phyloP scores from a whole-genome alignment of 106 monocot species.

The Acorus calamus region DNA sequence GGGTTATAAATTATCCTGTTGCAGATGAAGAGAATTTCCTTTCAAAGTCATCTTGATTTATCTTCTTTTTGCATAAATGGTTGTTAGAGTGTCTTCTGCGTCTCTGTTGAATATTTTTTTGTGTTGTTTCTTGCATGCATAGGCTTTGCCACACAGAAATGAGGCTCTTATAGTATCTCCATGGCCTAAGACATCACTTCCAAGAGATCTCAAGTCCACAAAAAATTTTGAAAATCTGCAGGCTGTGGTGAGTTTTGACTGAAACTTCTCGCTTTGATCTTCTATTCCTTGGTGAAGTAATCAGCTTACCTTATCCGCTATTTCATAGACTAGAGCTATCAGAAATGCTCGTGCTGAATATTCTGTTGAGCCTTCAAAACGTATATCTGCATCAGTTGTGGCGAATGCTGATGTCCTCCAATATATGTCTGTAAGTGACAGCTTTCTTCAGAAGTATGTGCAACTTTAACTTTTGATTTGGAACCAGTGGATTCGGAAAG shows the following conservation, averaged over 20 bases:
- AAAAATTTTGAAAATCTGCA: conserved; percentile 97
- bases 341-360: conserved; percentile 90
- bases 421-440: conserved; percentile 69
- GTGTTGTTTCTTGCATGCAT: conserved; percentile 9
- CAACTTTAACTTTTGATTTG: neutral
- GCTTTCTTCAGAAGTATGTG: too few species aligned
- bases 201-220: conserved; percentile 53
- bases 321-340: conserved; percentile 55
- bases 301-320: neutral
- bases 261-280: neutral
- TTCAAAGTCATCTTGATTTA: too few species aligned
- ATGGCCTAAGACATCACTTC: conserved; percentile 73
- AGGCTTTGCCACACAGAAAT: conserved; percentile 74
- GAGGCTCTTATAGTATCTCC: conserved; percentile 66
- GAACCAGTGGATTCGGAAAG: neutral
- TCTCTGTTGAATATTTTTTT: too few species aligned
- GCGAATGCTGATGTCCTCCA: conserved; percentile 62
- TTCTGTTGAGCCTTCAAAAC: conserved; percentile 95
- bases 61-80: too few species aligned
- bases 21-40: too few species aligned
- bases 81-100: too few species aligned
- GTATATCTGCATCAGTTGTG: conserved; percentile 86
- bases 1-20: too few species aligned
- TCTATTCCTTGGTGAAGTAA: neutral
- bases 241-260: conserved; percentile 42